Percentiles rank a stretch among this genome's conserved stretches.
Evolutionary conservation across 192 early-diverging fungal species (phyloP).

Genomic region (Paraglomus brasilianum): DNA sequence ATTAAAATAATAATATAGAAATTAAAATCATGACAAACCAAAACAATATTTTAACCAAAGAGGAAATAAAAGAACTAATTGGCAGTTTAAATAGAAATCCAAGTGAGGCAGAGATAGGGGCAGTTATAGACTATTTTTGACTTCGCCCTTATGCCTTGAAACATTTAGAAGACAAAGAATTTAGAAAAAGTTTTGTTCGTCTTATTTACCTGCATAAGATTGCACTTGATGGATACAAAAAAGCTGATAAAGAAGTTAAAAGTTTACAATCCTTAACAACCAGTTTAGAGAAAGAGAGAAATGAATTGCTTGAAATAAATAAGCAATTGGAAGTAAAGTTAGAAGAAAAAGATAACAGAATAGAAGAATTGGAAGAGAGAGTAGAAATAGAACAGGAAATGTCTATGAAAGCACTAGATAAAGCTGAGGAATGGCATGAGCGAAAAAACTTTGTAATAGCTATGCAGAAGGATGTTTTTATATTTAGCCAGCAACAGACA

Average conservation of each 20-base stretch:
- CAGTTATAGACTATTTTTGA: constrained; percentile 21
- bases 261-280: constrained; percentile 7
- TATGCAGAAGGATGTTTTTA: constrained; percentile 19
- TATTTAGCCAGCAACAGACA: background rate
- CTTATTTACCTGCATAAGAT: constrained; percentile 13
- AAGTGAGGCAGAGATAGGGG: constrained; percentile 4
- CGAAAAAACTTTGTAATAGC: constrained; percentile 6
- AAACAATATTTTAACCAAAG: constrained; percentile 21
- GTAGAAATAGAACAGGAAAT: constrained; percentile 14
- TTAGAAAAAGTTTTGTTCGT: constrained; percentile 22
- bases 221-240: background rate
- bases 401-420: background rate
- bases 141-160: constrained; percentile 7
- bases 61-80: constrained; percentile 20
- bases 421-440: constrained; percentile 16
- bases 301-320: constrained; percentile 10
- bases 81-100: constrained; percentile 14
- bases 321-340: constrained; percentile 3
- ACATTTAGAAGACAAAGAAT: constrained; percentile 16
- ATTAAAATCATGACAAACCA: background rate
- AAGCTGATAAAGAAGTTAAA: constrained; percentile 12
- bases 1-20: constrained; percentile 12
- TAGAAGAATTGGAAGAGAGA: constrained; percentile 15
- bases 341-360: background rate
- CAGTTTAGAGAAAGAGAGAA: background rate